Conservation (phyloP, 208 protist genomes). For the Phytomonas francai region DNA sequence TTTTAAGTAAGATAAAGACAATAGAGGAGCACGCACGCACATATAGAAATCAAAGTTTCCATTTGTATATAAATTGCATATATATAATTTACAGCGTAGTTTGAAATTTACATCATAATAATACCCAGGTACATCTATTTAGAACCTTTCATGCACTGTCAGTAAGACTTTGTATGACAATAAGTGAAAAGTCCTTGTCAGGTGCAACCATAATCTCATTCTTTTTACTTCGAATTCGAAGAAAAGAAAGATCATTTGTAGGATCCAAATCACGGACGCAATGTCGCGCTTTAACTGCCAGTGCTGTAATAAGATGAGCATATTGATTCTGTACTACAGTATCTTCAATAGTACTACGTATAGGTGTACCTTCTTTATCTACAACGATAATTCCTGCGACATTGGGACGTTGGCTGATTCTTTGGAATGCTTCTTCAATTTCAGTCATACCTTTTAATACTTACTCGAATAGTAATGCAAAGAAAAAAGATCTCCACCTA, state of each 20-base stretch:
- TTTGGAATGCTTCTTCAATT: slow-evolving; percentile 93
- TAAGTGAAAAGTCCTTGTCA: slow-evolving; percentile 88
- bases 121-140: background rate
- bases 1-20: background rate
- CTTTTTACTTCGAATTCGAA: slow-evolving; percentile 93
- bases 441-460: slow-evolving; percentile 61
- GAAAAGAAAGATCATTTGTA: slow-evolving; percentile 94
- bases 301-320: slow-evolving; percentile 89
- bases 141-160: background rate
- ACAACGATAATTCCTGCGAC: slow-evolving; percentile 93
- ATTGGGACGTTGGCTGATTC: slow-evolving; percentile 92
- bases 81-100: background rate
- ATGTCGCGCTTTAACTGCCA: slow-evolving; percentile 90
- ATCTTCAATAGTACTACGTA: slow-evolving; percentile 88
- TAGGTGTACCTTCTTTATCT: slow-evolving; percentile 89
- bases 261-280: slow-evolving; percentile 94
- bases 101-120: slow-evolving; percentile 8
- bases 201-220: slow-evolving; percentile 96
- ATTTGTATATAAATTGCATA: slow-evolving; percentile 1
- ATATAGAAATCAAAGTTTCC: background rate
- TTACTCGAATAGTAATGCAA: background rate
- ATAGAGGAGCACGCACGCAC: background rate
- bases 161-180: slow-evolving; percentile 85
- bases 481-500: slow-evolving; percentile 5
- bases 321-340: slow-evolving; percentile 89